phyloP scores from a whole-genome alignment of 257 asterid species.

The Solanum peruvianum region DNA sequence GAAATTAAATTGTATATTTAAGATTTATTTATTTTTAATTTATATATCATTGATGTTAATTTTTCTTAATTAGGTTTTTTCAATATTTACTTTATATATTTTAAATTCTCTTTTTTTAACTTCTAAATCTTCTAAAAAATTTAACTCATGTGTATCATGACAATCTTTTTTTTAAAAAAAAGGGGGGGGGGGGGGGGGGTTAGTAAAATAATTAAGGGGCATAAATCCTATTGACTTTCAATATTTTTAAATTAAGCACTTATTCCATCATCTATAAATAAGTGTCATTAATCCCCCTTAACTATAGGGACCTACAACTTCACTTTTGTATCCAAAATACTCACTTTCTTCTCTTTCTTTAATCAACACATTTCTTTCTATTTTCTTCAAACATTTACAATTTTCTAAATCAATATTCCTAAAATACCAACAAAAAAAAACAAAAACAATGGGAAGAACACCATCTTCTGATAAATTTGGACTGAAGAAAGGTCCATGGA shows the following conservation, averaged over 20 bases:
- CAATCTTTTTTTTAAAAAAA: not conserved
- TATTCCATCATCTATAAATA: slow-evolving; percentile 21
- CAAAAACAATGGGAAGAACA: slow-evolving; percentile 55
- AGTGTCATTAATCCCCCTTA: slow-evolving; percentile 3
- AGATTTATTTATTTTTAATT: not conserved
- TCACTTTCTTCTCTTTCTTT: not conserved
- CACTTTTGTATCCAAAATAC: slow-evolving; percentile 4
- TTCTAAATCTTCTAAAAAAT: not conserved
- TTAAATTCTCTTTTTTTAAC: too few relatives aligned
- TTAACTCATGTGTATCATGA: not conserved
- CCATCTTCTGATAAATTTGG: slow-evolving; percentile 69
- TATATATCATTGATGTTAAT: too few relatives aligned
- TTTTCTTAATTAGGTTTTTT: too few relatives aligned
- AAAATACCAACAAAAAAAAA: not conserved
- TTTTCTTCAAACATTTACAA: not conserved
- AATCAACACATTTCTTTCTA: not conserved
- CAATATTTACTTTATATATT: not conserved
- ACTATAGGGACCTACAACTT: slow-evolving; percentile 24
- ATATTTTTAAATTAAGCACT: not conserved
- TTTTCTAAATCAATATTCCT: not conserved
- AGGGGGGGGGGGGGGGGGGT: not conserved
- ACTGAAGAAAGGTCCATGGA: slow-evolving; percentile 87
- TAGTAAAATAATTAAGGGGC: slow-evolving; percentile 23
- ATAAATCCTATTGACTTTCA: slow-evolving; percentile 50
- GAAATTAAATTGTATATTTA: too few relatives aligned